Evolutionary conservation across 208 protist genomes (phyloP), one percentile per base, ranked within the genome.

Genomic region (Trypanosoma rangeli): DNA sequence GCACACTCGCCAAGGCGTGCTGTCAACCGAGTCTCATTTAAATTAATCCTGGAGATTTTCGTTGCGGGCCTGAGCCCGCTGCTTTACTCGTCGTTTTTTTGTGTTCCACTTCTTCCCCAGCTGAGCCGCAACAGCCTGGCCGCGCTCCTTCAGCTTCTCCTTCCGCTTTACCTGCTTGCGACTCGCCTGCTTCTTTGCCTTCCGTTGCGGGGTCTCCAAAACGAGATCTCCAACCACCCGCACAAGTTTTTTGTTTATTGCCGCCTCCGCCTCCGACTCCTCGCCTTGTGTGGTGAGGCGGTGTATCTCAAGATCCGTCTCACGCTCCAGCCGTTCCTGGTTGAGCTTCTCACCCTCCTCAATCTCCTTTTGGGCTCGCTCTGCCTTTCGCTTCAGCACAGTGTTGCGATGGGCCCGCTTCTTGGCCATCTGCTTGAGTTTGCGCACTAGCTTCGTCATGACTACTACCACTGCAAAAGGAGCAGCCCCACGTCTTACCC

Each of bases 371-470:
- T 86, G 76, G 3, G 64, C 79, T 5, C 88, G 86, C 65, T 92
- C 81, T 8, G 80, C 67, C 73, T 90, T 92, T 33, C 88, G 79
- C 73, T 94, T 94, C 78, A 92, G 86, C n/a, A 96, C 91, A n/a
- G 84, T 82, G 52, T 92, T 93, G 35, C 86, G 81, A 58, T 94
- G 91, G 12, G 91, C 76, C 48, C 88, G 79, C 78, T 93, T 94
- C 75, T 94, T 94, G 18, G 83, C 88, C 86, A 92, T 88, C 75
- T 94, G 88, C 78, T 96, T 94, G 67, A 96, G 78, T 79, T 96
- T 96, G 20, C 88, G 80, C 24, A 93, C 84, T 9, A 96, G 68
- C 67, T 96, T 96, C 29, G 91, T 96, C 91, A 96, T 95, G 24
- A 29, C 57, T 37, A 8, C 26, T 31, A 66, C 12, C 22, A 8